A percentile compares a stretch with the other conserved stretches of the same genome.
These are phyloP conservation scores for Cytospora paraplurivora DNA, from an alignment of 2,329 filamentous ascomycete species.

Conservation along the genomic window DNA sequence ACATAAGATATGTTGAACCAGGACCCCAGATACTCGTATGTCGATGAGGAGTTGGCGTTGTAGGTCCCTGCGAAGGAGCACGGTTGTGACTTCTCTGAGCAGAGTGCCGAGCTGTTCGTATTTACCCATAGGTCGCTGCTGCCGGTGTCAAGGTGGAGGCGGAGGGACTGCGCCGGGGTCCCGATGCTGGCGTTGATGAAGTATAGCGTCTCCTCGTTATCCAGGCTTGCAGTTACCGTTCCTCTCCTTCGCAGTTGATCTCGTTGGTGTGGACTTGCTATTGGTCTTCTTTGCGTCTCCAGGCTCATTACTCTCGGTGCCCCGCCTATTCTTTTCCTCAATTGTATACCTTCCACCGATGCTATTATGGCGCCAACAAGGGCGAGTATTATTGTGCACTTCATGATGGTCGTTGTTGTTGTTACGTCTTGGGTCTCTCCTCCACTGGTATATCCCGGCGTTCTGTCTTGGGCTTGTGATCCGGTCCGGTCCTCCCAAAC, in stretches of 20 bases:
- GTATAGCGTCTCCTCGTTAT: constrained; percentile 66
- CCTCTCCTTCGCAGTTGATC: constrained; percentile 51
- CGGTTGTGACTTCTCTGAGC: constrained; percentile 48
- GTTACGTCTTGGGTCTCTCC: background rate
- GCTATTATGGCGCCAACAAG: constrained; percentile 37
- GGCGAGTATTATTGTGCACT: constrained; percentile 36
- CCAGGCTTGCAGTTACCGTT: constrained; percentile 49
- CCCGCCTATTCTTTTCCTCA: constrained; percentile 38
- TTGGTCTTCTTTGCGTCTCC: constrained; percentile 44
- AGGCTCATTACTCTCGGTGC: constrained; percentile 50
- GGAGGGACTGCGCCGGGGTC: constrained; percentile 59
- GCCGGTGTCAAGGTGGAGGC: constrained; percentile 67
- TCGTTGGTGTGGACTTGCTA: constrained; percentile 46
- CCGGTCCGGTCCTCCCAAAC: constrained; percentile 3
- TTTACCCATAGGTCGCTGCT: constrained; percentile 75
- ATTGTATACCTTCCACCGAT: constrained; percentile 33
- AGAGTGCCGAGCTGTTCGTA: constrained; percentile 61
- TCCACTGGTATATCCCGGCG: background rate
- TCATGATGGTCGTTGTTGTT: constrained; percentile 40
- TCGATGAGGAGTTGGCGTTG: constrained; percentile 69
- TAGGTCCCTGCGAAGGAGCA: constrained; percentile 70
- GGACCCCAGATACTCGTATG: constrained; percentile 71
- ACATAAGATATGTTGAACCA: constrained; percentile 88
- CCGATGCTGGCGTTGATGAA: constrained; percentile 65
- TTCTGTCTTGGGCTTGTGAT: background rate